A percentile compares a stretch with the other conserved stretches of the same genome.
phyloP scores from a whole-genome alignment of 176 grass and related monocot species.

The Oryza coarctata region DNA sequence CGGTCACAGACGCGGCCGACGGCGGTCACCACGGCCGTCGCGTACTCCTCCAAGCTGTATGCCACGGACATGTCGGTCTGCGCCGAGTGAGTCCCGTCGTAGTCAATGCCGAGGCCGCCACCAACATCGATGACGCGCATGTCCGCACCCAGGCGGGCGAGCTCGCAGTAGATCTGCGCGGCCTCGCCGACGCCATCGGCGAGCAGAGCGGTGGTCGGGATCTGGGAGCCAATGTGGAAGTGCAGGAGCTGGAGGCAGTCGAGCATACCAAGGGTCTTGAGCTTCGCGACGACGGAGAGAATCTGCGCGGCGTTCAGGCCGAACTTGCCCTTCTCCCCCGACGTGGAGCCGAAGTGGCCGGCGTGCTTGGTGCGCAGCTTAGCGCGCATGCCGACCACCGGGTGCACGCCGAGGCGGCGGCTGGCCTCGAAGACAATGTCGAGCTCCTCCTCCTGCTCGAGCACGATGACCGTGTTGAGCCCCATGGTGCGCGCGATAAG shows the following conservation, averaged over 20 bases:
- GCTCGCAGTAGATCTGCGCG: conserved; percentile 89
- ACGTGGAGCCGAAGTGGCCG: conserved; percentile 90
- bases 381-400: conserved; percentile 83
- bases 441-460: conserved; percentile 98
- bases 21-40: conserved; percentile 61
- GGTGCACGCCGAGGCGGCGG: conserved; percentile 55
- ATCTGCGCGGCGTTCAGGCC: conserved; percentile 76
- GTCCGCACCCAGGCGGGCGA: conserved; percentile 69
- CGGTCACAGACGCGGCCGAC: conserved; percentile 75
- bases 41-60: conserved; percentile 87
- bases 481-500: conserved; percentile 72
- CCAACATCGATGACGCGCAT: conserved; percentile 88
- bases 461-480: conserved; percentile 79
- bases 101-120: conserved; percentile 88
- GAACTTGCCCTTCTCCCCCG: conserved; percentile 95
- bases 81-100: conserved; percentile 75
- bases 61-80: conserved; percentile 87
- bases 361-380: conserved; percentile 96
- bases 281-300: conserved; percentile 67
- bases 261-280: conserved; percentile 66
- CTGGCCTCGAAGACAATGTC: conserved; percentile 81
- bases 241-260: conserved; percentile 96
- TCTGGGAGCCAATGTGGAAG: conserved; percentile 98
- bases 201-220: conserved; percentile 77
- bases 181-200: conserved; percentile 86